Base-by-base conservation (phyloP, 2,329 filamentous ascomycete genomes). In the Ophiognomonia clavigignenti-juglandacearum region DNA sequence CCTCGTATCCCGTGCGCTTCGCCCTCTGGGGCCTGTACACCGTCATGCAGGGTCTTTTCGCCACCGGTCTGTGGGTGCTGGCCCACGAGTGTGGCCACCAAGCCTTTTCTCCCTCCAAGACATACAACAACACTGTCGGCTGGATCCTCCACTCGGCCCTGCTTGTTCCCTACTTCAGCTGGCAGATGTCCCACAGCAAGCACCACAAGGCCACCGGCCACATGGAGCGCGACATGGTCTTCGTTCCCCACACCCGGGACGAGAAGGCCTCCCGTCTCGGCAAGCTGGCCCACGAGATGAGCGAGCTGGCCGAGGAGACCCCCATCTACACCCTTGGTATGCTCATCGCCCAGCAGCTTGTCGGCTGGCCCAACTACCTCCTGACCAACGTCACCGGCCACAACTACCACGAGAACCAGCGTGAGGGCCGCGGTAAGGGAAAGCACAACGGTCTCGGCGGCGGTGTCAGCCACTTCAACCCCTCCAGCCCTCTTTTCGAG, bases 161-260 rank as follows among this genome's bases (percentile, higher is more conserved):
- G 32, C 77, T 96, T 47, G 92, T 98, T 40, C 93, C 93, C 19
- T 98, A 97, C 75, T 98, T 96, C 75, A 95, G 89, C 65, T 98
- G 93, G 93, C 95, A 98, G 75, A 91, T 97, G 71, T 96, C 90
- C 57, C 93, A 98, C 74, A 87, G 89, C 75, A 96, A 96, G 82
- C 93, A 98, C 77, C 93, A 98, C 86, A 97, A 97, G 80, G 90
- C 91, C 55, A 98, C 93, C 32, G 93, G 91, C 60, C 82, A 98
- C 77, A 84, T 98, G 72, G 90, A 95, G 72, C 88, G 92, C 58
- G 93, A 98, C 71, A 98, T 98, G 93, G 93, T 97, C 54, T 97
- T 96, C 66, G 77, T 97, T n/a, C 93, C 93, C 51, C 88, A 88
- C 71, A 96, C 90, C 47, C 85, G 91, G 50, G 82, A 93, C 56